phyloP scores from a whole-genome alignment of 768 basidiomycete species.

The Lentinula boryana region DNA sequence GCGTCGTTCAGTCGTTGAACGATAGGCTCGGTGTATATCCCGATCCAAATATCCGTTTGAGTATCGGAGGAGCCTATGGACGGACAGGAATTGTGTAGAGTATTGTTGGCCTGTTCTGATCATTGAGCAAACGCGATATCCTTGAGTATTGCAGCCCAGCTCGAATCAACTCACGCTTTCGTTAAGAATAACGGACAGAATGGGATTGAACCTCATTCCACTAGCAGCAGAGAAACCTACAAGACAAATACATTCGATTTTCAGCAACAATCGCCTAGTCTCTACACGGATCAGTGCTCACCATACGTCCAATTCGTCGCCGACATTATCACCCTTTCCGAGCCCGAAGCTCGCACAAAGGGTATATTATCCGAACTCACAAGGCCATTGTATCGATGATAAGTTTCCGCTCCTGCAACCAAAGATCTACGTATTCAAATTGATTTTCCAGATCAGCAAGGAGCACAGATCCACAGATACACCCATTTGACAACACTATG shows the following conservation, averaged over 20 bases:
- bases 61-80: conserved; percentile 38
- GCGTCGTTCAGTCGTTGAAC: conserved; percentile 51
- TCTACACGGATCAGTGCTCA: conserved; percentile 12
- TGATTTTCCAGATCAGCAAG: not conserved
- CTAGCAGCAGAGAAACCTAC: conserved; percentile 60
- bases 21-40: conserved; percentile 48
- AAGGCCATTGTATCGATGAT: conserved; percentile 34
- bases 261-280: not conserved
- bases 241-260: not conserved
- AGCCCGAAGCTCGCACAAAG: conserved; percentile 46
- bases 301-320: conserved; percentile 71
- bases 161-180: not conserved
- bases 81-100: conserved; percentile 62
- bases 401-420: conserved; percentile 37
- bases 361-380: conserved; percentile 30
- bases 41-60: conserved; percentile 49
- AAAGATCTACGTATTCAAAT: conserved; percentile 28
- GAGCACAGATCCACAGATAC: not conserved
- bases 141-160: not conserved
- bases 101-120: conserved; percentile 47
- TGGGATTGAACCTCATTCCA: conserved; percentile 34
- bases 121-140: not conserved
- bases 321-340: conserved; percentile 55
- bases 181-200: conserved; percentile 49
- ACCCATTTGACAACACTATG: no score